Evolutionary conservation across 1,139 yeast genomes (phyloP), one percentile per base, ranked within the genome.

Genomic region (Kodamaea derodonti): DNA sequence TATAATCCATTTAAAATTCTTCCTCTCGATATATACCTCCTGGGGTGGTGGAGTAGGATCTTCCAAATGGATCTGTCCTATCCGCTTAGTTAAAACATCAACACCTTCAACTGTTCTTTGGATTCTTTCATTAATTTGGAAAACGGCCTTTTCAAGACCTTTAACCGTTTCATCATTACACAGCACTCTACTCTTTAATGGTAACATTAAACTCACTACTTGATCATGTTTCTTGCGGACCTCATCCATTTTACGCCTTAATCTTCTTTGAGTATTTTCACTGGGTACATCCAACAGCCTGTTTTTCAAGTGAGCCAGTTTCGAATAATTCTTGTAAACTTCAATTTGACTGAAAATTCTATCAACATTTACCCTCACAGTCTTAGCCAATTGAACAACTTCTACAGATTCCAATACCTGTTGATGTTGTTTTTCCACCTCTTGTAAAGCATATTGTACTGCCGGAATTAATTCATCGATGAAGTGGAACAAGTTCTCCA

Each of bases 251-350:
- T 38, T 33, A 22, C 27, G 22, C 13, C 28, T 32, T 16, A 39
- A 29, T 5, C 20, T 32, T 2, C 31, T 29, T 32, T 47, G 47
- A 31, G 48, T 30, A 5, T 34, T 27, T 16, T 46, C 50, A 14
- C 45, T 49, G 3, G 41, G 42, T 8, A 46, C 41, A 24, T 52
- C 56, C 27, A 54, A 42, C 15, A 51, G 49, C 14, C 48, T 37
- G 15, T 40, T 40, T 32, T 37, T 41, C 27, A 41, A 34, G 11
- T 38, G 33, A 10, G 41, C 25, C 5, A 45, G 36, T 13, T 39
- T 41, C n/a, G 40, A 30, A 29, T 41, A 36, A n/a, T 40, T 41
- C 22, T 37, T 36, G 38, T 35, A 40, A 22, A 34, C 13, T 6
- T 37, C 36, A 16, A 48, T 33, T 22, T 44, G 49, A 4, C 43